phyloP scores from a whole-genome alignment of 371 early-diverging fungal genomes.

The Zopfochytrium polystomum region DNA sequence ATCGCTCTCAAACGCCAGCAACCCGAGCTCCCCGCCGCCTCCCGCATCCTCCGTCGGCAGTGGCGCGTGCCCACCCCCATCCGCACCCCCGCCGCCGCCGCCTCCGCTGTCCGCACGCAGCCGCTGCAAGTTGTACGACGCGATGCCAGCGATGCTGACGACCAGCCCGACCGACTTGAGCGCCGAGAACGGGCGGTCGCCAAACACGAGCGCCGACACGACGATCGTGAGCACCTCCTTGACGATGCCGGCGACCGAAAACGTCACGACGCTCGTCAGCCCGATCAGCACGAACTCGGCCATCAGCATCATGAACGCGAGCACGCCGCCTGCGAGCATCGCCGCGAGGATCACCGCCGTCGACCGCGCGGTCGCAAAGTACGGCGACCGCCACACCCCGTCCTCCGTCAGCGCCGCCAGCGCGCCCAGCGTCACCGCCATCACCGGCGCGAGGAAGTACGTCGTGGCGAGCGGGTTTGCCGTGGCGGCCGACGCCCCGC shows the following conservation, averaged over 20 bases:
- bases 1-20: neutral
- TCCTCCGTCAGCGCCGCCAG: conserved; percentile 28
- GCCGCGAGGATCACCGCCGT: neutral
- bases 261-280: conserved; percentile 77
- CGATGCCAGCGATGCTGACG: conserved; percentile 71
- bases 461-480: conserved; percentile 77
- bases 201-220: conserved; percentile 64
- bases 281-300: conserved; percentile 79
- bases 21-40: neutral
- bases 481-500: conserved; percentile 54
- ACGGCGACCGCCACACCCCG: conserved; percentile 6
- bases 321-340: conserved; percentile 65
- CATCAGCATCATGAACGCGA: conserved; percentile 85
- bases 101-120: conserved; percentile 1
- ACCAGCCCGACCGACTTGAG: conserved; percentile 68
- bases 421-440: conserved; percentile 65
- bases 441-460: conserved; percentile 57
- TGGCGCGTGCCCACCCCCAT: neutral
- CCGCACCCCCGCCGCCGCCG: neutral
- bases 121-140: conserved; percentile 32
- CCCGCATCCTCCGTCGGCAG: neutral
- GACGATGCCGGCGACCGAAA: conserved; percentile 85
- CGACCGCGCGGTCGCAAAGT: neutral
- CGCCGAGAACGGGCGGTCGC: conserved; percentile 61
- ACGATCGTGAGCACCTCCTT: conserved; percentile 79